phyloP scores from a whole-genome alignment of 805 yeast genomes.

The Yarrowia keelungensis region DNA sequence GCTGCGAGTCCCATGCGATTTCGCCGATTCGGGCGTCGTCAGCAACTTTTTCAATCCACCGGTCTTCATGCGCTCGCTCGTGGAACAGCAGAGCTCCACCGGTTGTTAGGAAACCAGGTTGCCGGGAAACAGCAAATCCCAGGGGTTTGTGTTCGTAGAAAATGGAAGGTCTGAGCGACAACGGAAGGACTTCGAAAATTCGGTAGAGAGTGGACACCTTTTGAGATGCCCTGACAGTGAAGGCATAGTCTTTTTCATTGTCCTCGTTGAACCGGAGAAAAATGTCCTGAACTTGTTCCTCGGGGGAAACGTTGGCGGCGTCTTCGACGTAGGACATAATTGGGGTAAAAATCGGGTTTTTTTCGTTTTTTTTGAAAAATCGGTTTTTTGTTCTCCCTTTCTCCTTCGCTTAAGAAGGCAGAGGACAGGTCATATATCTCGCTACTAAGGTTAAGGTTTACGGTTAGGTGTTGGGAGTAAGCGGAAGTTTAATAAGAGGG shows the following conservation, averaged over 20 bases:
- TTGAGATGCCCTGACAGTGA: conserved; percentile 66
- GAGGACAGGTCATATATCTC: no score
- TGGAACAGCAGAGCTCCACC: conserved; percentile 81
- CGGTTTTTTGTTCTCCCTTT: no score
- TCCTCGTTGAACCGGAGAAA: conserved; percentile 87
- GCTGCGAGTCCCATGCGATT: conserved; percentile 87
- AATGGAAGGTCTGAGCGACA: conserved; percentile 78
- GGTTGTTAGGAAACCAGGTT: conserved; percentile 83
- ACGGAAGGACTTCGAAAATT: conserved; percentile 71
- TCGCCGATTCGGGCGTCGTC: conserved; percentile 62
- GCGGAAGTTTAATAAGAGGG: conserved; percentile 5
- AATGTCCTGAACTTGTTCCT: conserved; percentile 49
- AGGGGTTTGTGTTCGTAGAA: conserved; percentile 71
- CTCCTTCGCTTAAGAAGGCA: no score
- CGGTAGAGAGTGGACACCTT: conserved; percentile 65
- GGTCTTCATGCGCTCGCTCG: conserved; percentile 59
- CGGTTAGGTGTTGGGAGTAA: conserved; percentile 2
- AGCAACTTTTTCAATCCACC: conserved; percentile 57
- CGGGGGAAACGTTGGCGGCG: conserved; percentile 3
- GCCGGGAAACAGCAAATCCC: conserved; percentile 65
- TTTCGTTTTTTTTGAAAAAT: not conserved
- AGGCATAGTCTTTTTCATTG: conserved; percentile 86
- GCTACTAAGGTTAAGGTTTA: not conserved
- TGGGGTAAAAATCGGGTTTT: not conserved
- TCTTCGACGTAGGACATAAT: conserved; percentile 35